Base-by-base conservation (phyloP, 2,329 filamentous ascomycete genomes). In the Epichloe elymi region DNA sequence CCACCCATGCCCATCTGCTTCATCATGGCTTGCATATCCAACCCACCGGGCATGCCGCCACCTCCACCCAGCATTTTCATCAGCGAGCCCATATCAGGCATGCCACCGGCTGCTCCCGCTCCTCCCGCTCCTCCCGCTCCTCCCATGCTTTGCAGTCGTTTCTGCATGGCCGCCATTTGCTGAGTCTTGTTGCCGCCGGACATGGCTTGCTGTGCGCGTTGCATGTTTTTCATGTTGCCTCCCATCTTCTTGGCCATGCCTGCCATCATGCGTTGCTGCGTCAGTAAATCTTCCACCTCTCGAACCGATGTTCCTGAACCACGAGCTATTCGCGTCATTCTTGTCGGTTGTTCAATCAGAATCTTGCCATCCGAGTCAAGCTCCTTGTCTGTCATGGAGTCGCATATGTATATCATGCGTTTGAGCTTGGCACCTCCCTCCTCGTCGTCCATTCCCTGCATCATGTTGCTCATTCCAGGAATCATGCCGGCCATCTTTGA, bases 221-320 rank as follows among this genome's bases (percentile, higher is more conserved):
- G 88, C 85, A 97, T 94, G 65, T 96, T 95, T 72, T 93, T 93
- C 85, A 95, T 95, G 65, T 88, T 90, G 39, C 90, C 90, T 52
- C 93, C 91, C 82, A 98, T 94, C 73, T 94, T 94, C 82, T 97
- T 98, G 46, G 93, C 93, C 89, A 98, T 96, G 53, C 88, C 88
- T 0, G 88, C 87, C 93, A 98, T 98, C 86, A 97, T 95, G 60
- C 88, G 84, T 67, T 97, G 91, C 70, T 98, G 93, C 0, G 90
- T 95, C n/a, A 98, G 78, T 6, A 98, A 74, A 63, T 98, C 93
- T 68, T 98, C 93, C 15, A 98, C 89, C 67, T 98, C 51, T 36
- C 78, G 80, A 2, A 98, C 93, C 39, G 80, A 87, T 0, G 93
- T 97, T 35, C 93, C 93, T 5, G 86, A 93, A 0, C 93, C 93